Conservation (phyloP, 164 flowering plant species). For the Vitis riparia region DNA sequence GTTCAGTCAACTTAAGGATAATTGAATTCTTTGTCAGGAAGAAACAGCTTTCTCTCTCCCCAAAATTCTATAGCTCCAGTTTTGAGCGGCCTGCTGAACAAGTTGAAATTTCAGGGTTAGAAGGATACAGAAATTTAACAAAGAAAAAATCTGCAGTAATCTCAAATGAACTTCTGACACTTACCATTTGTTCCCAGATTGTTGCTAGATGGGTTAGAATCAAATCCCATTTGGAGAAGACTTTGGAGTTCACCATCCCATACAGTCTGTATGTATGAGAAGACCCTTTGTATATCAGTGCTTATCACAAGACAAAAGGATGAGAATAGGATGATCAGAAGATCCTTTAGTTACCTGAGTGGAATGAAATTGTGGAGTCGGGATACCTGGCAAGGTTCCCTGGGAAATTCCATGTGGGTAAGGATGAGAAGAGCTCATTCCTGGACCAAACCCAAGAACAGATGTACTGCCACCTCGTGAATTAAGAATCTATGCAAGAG, state of each 20-base stretch:
- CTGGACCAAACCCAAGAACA: slow-evolving; percentile 46
- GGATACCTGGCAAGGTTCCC: slow-evolving; percentile 37
- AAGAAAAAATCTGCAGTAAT: background rate
- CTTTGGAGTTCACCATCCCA: slow-evolving; percentile 73
- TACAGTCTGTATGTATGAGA: slow-evolving; percentile 24
- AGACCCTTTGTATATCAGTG: slow-evolving; percentile 4
- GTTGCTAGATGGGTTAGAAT: slow-evolving; percentile 46
- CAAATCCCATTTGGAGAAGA: slow-evolving; percentile 70
- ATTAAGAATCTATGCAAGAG: slow-evolving; percentile 48
- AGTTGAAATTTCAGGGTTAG: background rate
- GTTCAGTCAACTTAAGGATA: slow-evolving; percentile 29
- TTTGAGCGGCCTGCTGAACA: slow-evolving; percentile 51
- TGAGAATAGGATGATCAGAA: background rate
- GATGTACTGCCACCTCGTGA: slow-evolving; percentile 41
- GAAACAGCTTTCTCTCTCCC: slow-evolving; percentile 2
- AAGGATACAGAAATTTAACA: background rate
- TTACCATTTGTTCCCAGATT: slow-evolving; percentile 59
- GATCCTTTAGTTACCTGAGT: slow-evolving; percentile 46
- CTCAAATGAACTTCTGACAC: background rate
- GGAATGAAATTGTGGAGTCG: slow-evolving; percentile 42
- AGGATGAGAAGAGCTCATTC: slow-evolving; percentile 41
- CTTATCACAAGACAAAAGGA: background rate
- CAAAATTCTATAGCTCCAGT: slow-evolving; percentile 36
- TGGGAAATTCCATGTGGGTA: slow-evolving; percentile 36
- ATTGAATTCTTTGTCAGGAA: slow-evolving; percentile 23